phyloP scores from a whole-genome alignment of 192 early-diverging fungal species.

The Mortierella antarctica region DNA sequence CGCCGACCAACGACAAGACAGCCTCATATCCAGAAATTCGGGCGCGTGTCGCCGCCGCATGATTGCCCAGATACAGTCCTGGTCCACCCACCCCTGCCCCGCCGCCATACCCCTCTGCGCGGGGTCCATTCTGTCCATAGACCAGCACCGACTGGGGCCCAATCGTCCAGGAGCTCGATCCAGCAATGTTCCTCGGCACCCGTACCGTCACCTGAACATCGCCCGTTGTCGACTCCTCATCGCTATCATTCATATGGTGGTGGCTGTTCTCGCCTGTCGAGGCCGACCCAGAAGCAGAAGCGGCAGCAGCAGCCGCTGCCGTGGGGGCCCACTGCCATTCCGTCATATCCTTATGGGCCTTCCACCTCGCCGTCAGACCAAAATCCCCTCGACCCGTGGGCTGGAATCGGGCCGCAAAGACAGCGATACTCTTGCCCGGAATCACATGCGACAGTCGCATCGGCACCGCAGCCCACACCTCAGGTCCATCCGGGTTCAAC shows the following conservation, averaged over 20 bases:
- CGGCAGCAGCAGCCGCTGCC: background rate
- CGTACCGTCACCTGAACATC: slow-evolving; percentile 31
- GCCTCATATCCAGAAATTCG: slow-evolving; percentile 47
- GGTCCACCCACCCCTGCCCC: slow-evolving; percentile 29
- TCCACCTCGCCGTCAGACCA: slow-evolving; percentile 46
- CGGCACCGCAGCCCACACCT: slow-evolving; percentile 33
- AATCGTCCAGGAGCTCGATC: slow-evolving; percentile 34
- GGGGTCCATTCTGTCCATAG: slow-evolving; percentile 31
- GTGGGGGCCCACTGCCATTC: slow-evolving; percentile 47
- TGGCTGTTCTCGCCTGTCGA: background rate
- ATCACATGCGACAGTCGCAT: slow-evolving; percentile 44
- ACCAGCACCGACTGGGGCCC: slow-evolving; percentile 48
- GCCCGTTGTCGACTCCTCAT: background rate
- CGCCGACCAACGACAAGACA: slow-evolving; percentile 35
- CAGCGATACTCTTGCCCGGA: slow-evolving; percentile 29
- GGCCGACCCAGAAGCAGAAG: background rate
- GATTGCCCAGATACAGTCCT: slow-evolving; percentile 47
- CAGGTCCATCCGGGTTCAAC: slow-evolving; percentile 37
- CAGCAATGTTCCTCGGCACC: slow-evolving; percentile 32
- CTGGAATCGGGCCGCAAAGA: slow-evolving; percentile 32
- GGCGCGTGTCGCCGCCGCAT: slow-evolving; percentile 44
- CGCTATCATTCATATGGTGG: background rate
- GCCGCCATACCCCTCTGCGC: slow-evolving; percentile 1
- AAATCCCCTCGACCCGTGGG: slow-evolving; percentile 49
- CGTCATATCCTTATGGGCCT: slow-evolving; percentile 25